Evolutionary conservation across 371 early-diverging fungal genomes (phyloP), one percentile per base, ranked within the genome.

Genomic region (Haplosporangium sp.): DNA sequence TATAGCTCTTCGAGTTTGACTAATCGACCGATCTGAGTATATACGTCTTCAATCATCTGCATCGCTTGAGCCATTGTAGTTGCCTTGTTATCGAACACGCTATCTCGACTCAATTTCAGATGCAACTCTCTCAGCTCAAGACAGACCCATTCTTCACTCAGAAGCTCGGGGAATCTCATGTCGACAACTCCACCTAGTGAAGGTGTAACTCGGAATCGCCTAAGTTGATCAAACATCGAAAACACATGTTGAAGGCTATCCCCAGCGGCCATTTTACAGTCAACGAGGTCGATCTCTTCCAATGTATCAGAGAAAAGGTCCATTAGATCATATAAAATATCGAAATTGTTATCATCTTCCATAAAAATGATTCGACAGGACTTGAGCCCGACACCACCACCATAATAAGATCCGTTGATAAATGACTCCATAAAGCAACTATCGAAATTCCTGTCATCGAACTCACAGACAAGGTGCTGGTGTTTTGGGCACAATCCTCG

Each of bases 11-110:
- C 39, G 15, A 60, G 20, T n/a, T 60, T 60, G 60, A 10, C 6
- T 8, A 60, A 40, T 17, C 60, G 60, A 15, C 40, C 60, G 60
- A 60, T 60, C 20, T 60, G 60, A 39, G 4, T 5, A 39, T 60
- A 60, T 4, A 60, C 60, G 17, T n/a, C n/a, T n/a, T 60, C 9
- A 1, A 17, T 40, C 39, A 60, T 39, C 50, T 50, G 7, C 10
- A 8, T 8, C 55, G 8, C 55, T 9, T 7, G 42, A 27, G 5
- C 55, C 2, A 3, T 8, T 27, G 1, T 9, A 27, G 27, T 27
- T 27, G 27, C 27, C 10, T 20, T 6, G 34, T n/a, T n/a, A 7
- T n/a, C 8, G 20, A n/a, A n/a, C 7, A 8, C 2, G 19, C 20
- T 34, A 20, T 20, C 34, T 2, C 6, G 55, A 55, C 7, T 27